Evolutionary conservation across 768 basidiomycete genomes (phyloP), one percentile per base, ranked within the genome.

Genomic region (Lentinula lateritia): DNA sequence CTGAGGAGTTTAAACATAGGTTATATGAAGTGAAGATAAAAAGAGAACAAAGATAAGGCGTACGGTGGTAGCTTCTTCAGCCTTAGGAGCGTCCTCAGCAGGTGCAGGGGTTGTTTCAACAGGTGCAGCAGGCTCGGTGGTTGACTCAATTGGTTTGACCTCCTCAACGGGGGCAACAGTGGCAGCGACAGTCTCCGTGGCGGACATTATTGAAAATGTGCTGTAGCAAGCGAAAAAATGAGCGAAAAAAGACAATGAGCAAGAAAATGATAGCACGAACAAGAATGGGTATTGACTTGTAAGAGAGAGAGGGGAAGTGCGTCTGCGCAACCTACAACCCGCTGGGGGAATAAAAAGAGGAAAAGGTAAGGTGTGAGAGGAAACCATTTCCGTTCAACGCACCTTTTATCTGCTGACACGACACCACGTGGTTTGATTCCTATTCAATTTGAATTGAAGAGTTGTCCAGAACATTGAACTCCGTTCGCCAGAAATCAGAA

Each of bases 171-270:
- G 70, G 54, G 69, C 75, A 68, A 71, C 79, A 70, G 77, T 77
- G 68, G 74, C 68, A 64, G 74, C 70, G 71, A 78, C 69, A 71
- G 76, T 74, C 75, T 87, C 89, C 69, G 87, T 73, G 75, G 88
- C 83, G 81, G 92, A 92, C 90, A 94, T 93, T 91, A 92, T 85
- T 77, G 77, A 75, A 78, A 72, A 76, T 80, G 82, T 82, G 83
- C 83, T 86, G 9, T 3, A 23, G 16, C 9, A 72, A 43, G 62
- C 64, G 62, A 61, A 64, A 63, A 56, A 65, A 66, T 66, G 53
- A 60, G 56, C 64, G 55, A 62, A 58, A 58, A 59, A 64, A 63
- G 41, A 50, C 10, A 41, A 60, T 43, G 59, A 58, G 41, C 67
- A 63, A 58, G 34, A 59, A 61, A 63, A 58, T 1, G 59, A 50